Evolutionary conservation across 2,329 filamentous ascomycete species (phyloP).

Genomic region (Pseudocercospora ulei): DNA sequence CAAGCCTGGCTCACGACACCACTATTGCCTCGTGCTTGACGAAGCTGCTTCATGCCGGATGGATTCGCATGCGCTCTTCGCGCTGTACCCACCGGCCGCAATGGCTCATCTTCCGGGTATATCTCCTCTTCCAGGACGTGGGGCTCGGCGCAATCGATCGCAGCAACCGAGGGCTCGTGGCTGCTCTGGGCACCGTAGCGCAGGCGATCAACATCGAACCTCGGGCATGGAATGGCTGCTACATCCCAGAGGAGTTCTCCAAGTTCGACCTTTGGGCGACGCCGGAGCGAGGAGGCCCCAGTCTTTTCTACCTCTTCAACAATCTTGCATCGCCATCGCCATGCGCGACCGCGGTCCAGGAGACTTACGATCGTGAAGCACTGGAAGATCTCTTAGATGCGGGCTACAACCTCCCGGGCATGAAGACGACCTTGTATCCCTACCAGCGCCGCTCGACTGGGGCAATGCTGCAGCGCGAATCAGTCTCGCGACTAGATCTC

Average conservation of each 20-base stretch:
- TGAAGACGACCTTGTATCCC: slow-evolving; percentile 58
- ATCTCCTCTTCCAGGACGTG: slow-evolving; percentile 43
- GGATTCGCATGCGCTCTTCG: slow-evolving; percentile 20
- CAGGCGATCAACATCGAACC: slow-evolving; percentile 48
- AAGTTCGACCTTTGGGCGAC: slow-evolving; percentile 38
- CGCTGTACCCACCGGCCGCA: slow-evolving; percentile 6
- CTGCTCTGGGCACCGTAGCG: slow-evolving; percentile 44
- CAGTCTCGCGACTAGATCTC: slow-evolving; percentile 52
- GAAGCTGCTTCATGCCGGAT: slow-evolving; percentile 20
- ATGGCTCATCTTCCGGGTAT: slow-evolving; percentile 23
- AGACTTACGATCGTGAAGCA: slow-evolving; percentile 45
- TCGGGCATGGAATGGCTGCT: slow-evolving; percentile 47
- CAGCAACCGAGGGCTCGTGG: slow-evolving; percentile 39
- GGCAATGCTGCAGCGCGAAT: slow-evolving; percentile 73
- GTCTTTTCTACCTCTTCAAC: slow-evolving; percentile 64
- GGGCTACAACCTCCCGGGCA: slow-evolving; percentile 45
- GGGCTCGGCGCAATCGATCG: slow-evolving; percentile 47
- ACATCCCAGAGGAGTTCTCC: slow-evolving; percentile 16
- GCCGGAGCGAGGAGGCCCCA: slow-evolving; percentile 38
- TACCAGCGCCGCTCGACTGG: slow-evolving; percentile 76
- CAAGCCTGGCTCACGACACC: neutral
- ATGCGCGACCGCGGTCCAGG: slow-evolving; percentile 41
- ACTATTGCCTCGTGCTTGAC: slow-evolving; percentile 9
- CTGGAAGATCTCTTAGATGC: slow-evolving; percentile 48
- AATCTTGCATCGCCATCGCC: slow-evolving; percentile 59